These are phyloP conservation scores for Rachicladosporium sp. DNA, from an alignment of 2,329 filamentous ascomycete genomes.

Conservation along the genomic window DNA sequence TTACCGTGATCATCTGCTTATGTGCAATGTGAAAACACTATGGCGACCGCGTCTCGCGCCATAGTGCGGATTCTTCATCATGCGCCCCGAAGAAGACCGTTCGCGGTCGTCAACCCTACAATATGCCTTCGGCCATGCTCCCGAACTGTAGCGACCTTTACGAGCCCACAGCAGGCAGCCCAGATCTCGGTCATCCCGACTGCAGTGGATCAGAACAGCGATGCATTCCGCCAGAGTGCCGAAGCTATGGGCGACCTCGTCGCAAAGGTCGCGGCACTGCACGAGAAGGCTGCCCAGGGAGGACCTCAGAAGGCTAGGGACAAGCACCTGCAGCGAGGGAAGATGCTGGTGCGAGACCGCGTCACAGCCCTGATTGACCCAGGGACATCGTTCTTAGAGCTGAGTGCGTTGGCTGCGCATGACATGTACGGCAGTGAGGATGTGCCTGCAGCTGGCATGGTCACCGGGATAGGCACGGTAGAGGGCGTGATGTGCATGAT, in stretches of 20 bases:
- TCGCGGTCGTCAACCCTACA: too few species aligned
- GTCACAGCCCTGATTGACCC: constrained; percentile 79
- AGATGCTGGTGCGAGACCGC: constrained; percentile 88
- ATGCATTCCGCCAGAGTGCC: constrained; percentile 72
- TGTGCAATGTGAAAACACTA: constrained; percentile 3
- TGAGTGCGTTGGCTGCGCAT: constrained; percentile 84
- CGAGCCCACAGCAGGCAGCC: constrained; percentile 65
- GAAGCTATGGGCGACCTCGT: constrained; percentile 64
- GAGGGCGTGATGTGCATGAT: constrained; percentile 87
- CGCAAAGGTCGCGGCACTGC: constrained; percentile 55
- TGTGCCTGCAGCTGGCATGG: constrained; percentile 78
- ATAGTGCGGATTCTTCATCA: constrained; percentile 3
- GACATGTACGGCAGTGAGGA: constrained; percentile 78
- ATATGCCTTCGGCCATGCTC: too few species aligned
- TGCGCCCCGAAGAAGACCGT: background rate
- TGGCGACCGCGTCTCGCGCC: constrained; percentile 6
- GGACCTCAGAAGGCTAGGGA: constrained; percentile 71
- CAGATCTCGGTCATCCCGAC: constrained; percentile 72
- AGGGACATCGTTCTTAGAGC: constrained; percentile 79
- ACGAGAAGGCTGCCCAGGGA: constrained; percentile 53
- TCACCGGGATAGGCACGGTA: constrained; percentile 82
- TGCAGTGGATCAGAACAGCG: constrained; percentile 61
- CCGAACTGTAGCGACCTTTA: constrained; percentile 58
- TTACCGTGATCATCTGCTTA: too few species aligned
- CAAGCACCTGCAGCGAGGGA: constrained; percentile 77